Evolutionary conservation across 2,329 filamentous ascomycete genomes (phyloP).

Genomic region (Seiridium unicorne): DNA sequence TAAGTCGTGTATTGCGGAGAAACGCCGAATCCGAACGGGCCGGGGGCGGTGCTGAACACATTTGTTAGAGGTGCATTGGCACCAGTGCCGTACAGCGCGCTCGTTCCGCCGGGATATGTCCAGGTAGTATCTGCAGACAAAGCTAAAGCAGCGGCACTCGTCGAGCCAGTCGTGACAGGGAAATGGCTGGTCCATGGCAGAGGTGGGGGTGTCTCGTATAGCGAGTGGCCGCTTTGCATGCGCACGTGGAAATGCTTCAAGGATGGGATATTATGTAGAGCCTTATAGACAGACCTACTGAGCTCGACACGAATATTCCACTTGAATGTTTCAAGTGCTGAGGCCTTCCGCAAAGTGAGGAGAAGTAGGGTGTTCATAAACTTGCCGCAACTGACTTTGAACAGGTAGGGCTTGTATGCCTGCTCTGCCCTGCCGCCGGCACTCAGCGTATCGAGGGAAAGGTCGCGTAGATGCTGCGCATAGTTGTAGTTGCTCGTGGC

Average conservation of each 20-base stretch:
- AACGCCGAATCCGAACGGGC: background rate
- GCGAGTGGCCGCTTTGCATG: slow-evolving; percentile 55
- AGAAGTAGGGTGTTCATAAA: slow-evolving; percentile 62
- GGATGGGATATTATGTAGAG: slow-evolving; percentile 51
- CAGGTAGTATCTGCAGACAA: background rate
- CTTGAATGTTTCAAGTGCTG: slow-evolving; percentile 54
- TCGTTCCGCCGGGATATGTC: background rate
- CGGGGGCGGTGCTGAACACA: background rate
- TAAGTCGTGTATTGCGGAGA: slow-evolving; percentile 8
- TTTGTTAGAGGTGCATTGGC: background rate
- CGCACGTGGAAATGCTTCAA: slow-evolving; percentile 56
- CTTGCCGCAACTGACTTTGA: slow-evolving; percentile 57
- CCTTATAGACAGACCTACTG: slow-evolving; percentile 54
- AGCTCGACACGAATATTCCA: slow-evolving; percentile 67
- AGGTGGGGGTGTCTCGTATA: slow-evolving; percentile 49
- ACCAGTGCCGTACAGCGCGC: background rate
- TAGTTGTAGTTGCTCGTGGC: slow-evolving; percentile 64
- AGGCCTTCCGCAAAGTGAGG: slow-evolving; percentile 54
- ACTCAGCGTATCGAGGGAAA: slow-evolving; percentile 55
- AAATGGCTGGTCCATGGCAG: slow-evolving; percentile 32
- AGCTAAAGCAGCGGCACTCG: background rate
- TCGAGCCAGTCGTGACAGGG: background rate
- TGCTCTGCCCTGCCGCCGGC: slow-evolving; percentile 51
- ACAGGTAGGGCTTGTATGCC: slow-evolving; percentile 53
- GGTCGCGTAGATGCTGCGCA: slow-evolving; percentile 52